Percentiles rank a stretch among this genome's conserved stretches.
phyloP scores from a whole-genome alignment of 257 asterid genomes.

The Avicennia marina region DNA sequence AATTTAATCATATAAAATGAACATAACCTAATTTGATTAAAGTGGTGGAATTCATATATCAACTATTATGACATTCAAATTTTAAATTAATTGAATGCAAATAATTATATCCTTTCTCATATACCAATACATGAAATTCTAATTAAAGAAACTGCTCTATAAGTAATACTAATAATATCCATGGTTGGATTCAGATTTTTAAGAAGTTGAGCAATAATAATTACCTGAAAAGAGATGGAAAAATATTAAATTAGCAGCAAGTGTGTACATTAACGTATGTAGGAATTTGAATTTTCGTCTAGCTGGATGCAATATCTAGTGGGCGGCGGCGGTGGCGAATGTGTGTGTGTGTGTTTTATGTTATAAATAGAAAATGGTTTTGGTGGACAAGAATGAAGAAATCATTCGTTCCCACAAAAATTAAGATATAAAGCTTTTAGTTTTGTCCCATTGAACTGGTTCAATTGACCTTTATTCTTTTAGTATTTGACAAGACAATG shows the following conservation, averaged over 20 bases:
- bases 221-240: neutral
- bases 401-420: conserved; percentile 5
- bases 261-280: too few species aligned
- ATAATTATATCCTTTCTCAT: too few species aligned
- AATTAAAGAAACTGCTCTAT: neutral
- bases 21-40: too few species aligned
- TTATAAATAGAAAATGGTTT: neutral
- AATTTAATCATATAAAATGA: too few species aligned
- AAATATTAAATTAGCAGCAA: neutral
- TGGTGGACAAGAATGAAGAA: conserved; percentile 9
- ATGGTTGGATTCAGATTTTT: too few species aligned
- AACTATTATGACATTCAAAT: too few species aligned
- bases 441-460: neutral
- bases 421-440: neutral
- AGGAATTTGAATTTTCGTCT: neutral
- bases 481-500: neutral
- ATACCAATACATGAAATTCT: too few species aligned
- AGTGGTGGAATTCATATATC: too few species aligned
- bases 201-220: too few species aligned
- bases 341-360: too few species aligned
- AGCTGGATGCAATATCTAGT: neutral
- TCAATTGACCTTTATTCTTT: neutral
- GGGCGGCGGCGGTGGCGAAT: neutral
- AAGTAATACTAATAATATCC: too few species aligned
- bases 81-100: too few species aligned